Conservation (phyloP, 768 basidiomycete species). For the Dioszegia hungarica region DNA sequence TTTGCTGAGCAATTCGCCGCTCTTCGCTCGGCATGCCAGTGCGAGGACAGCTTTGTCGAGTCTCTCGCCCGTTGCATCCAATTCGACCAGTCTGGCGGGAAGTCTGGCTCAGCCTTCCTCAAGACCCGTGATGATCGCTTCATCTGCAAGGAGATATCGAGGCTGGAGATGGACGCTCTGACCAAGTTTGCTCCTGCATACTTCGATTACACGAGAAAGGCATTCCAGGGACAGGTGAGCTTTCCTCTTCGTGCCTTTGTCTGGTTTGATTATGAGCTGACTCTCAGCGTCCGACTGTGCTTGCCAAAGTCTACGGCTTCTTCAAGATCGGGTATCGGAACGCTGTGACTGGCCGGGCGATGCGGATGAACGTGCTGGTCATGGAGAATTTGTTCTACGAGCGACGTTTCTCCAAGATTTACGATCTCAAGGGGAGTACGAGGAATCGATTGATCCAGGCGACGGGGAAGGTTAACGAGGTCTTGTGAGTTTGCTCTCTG, state of each 20-base stretch:
- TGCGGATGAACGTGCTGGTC: conserved; percentile 89
- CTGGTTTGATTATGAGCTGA: conserved; percentile 50
- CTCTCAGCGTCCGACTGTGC: conserved; percentile 67
- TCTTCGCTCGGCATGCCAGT: conserved; percentile 83
- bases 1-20: conserved; percentile 98
- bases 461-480: conserved; percentile 85
- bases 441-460: conserved; percentile 88
- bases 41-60: conserved; percentile 89
- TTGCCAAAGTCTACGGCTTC: conserved; percentile 95
- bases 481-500: conserved; percentile 54
- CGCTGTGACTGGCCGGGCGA: conserved; percentile 71
- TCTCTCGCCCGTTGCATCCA: conserved; percentile 89
- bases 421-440: conserved; percentile 93
- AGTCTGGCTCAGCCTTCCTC: conserved; percentile 92
- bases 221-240: conserved; percentile 62
- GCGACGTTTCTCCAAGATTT: conserved; percentile 86
- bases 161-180: conserved; percentile 86
- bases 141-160: conserved; percentile 93
- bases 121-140: conserved; percentile 97
- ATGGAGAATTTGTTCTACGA: conserved; percentile 94
- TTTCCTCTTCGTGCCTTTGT: conserved; percentile 53
- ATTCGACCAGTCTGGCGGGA: conserved; percentile 92
- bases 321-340: conserved; percentile 90
- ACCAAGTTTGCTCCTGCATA: conserved; percentile 95
- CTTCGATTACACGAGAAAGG: conserved; percentile 97